phyloP scores from a whole-genome alignment of 768 basidiomycete genomes.

The Kwoniella europaea region DNA sequence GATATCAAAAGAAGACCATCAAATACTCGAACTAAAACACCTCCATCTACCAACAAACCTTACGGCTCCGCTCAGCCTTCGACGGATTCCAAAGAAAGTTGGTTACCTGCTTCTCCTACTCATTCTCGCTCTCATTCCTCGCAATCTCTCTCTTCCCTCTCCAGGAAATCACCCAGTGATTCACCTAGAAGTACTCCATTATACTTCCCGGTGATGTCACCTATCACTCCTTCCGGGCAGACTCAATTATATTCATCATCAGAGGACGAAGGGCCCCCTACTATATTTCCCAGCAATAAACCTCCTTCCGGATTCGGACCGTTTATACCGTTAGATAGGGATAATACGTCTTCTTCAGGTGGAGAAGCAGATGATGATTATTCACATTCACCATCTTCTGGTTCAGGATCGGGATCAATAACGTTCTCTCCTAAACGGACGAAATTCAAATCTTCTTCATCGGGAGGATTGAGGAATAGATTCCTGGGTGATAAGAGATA shows the following conservation, averaged over 20 bases:
- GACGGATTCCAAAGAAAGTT: constrained; percentile 5
- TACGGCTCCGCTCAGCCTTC: not conserved
- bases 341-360: constrained; percentile 13
- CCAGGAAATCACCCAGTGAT: constrained; percentile 12
- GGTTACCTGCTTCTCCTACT: constrained; percentile 23
- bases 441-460: not conserved
- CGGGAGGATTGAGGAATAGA: not conserved
- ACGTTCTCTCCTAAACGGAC: constrained; percentile 10
- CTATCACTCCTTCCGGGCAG: constrained; percentile 13
- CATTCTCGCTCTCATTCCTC: constrained; percentile 23
- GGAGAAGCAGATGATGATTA: constrained; percentile 53
- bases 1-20: constrained; percentile 9
- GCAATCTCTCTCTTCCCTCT: not conserved
- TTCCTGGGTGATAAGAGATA: constrained; percentile 1
- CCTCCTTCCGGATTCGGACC: too few species aligned
- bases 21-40: constrained; percentile 12
- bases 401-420: constrained; percentile 12
- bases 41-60: not conserved
- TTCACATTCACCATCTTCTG: constrained; percentile 25
- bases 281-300: too few species aligned
- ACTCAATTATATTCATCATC: constrained; percentile 17
- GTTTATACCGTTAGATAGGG: not conserved
- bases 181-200: constrained; percentile 12
- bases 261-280: constrained; percentile 9
- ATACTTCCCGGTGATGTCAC: constrained; percentile 22